Base-by-base conservation (phyloP, 164 flowering plant genomes). In the Houttuynia cordata region DNA sequence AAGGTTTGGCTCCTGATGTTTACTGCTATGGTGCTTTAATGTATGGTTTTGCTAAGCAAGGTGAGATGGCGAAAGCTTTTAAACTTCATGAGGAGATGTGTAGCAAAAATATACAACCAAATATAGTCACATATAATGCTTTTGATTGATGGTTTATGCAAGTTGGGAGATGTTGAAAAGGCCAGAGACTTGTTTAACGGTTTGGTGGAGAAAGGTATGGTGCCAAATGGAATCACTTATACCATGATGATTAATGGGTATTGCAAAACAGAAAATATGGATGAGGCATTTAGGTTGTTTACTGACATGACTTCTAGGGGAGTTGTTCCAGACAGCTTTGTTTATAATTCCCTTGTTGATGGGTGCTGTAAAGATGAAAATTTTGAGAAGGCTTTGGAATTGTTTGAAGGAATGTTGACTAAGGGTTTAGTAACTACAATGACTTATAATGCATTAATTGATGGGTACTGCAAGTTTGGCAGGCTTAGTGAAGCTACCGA, bases 171-270 rank as follows among this genome's bases (percentile, higher is more conserved):
- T 17, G 53, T 81, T 18, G 73, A 64, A 61, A 78, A 69, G 70
- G 93, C 93, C 25, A 74, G 74, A 70, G 67, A 79, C 23, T 51
- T 86, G 59, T 80, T 83, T 67, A 73, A 69, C 58, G 71, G 63
- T 60, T 71, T 84, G 57, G 49, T 67, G 18, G 74, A 20, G 24
- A 79, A 77, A 62, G 84, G 85, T 67, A 62, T 82, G 71, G 60
- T 71, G 30, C 87, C 78, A 14, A 81, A 79, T 60, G 56, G 18
- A 45, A 74, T 77, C 61, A 88, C 87, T 3, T 85, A 78, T 60
- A 70, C 85, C 56, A 76, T 80, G 52, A 78, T 89, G 56, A 81
- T 89, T 39, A 81, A 77, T 61, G 93, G 89, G 51, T 79, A 79
- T 56, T 83, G 88, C 81, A 83, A 83, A 73, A 70, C 78, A 21